Evolutionary conservation across 2,329 filamentous ascomycete genomes (phyloP), one percentile per base, ranked within the genome.

Genomic region (Madurella fahalii): DNA sequence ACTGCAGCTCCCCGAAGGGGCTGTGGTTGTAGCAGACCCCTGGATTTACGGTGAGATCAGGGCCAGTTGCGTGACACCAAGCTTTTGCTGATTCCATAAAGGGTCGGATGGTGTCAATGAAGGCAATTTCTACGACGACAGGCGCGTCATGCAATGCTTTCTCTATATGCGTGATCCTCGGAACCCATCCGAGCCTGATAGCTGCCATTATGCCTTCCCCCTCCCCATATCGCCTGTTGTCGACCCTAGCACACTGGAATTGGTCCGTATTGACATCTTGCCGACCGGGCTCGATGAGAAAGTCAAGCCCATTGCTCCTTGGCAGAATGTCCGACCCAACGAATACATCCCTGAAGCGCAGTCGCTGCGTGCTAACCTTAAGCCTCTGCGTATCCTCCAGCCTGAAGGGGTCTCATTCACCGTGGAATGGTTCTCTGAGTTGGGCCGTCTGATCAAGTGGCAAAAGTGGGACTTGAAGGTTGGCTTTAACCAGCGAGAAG

Each of bases 121-220:
- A 8, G 72, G 67, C 5, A 65, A 72, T 15, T 75, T 75, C 57
- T 74, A 66, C 53, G 77, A 69, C 56, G 67, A 69, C 17, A 69
- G 71, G 59, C 70, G 77, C 43, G 67, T 81, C 61, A 85, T 79
- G 65, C 84, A 87, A 65, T 84, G 81, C 68, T 87, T 85, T 69
- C 68, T 87, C 51, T 88, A 88, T 69, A 77, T 86, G 69, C 74
- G 82, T 18, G 84, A 86, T 59, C 82, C 83, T 2, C 70, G 73
- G 31, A 84, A 87, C 64, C 63, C 80, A 0, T 65, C 71, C 7
- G 81, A 86, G 62, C 68, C 71, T n/a, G 85, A 89, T 63, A 81
- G 80, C 41, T 87, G 86, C 64, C 83, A 88, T 66, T 88, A 88
- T 64, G 82, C 85, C 0, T 78, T 86, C 60, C 85, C 85, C 1